A percentile compares a stretch with the other conserved stretches of the same genome.
These are phyloP conservation scores for Ogataea pignaliae DNA, from an alignment of 805 yeast species.

Conservation along the genomic window DNA sequence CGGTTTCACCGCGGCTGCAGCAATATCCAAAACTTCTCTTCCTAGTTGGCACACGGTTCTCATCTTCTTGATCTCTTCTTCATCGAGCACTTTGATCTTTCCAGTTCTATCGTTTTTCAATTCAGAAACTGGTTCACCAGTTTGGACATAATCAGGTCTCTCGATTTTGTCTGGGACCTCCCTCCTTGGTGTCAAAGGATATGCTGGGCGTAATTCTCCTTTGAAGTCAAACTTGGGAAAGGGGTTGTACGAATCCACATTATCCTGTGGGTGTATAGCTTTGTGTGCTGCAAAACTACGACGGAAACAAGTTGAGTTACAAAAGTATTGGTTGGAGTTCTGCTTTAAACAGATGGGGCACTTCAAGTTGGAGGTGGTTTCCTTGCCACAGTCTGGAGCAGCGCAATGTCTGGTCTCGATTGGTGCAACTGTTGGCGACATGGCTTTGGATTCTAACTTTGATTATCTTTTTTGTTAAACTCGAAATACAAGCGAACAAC, in stretches of 20 bases:
- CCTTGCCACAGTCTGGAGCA: slow-evolving; percentile 82
- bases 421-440: background rate
- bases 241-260: slow-evolving; percentile 70
- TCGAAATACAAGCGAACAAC: too few species aligned
- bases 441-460: background rate
- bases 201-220: slow-evolving; percentile 71
- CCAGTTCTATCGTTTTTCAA: slow-evolving; percentile 64
- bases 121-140: slow-evolving; percentile 79
- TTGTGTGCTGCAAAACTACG: slow-evolving; percentile 71
- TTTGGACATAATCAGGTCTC: slow-evolving; percentile 76
- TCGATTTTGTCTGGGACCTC: slow-evolving; percentile 65
- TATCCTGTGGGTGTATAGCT: slow-evolving; percentile 61
- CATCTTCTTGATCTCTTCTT: slow-evolving; percentile 69
- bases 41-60: slow-evolving; percentile 72
- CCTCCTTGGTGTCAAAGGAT: slow-evolving; percentile 76
- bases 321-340: slow-evolving; percentile 60
- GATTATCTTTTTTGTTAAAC: too few species aligned
- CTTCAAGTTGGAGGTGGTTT: slow-evolving; percentile 67
- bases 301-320: slow-evolving; percentile 81
- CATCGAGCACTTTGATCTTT: slow-evolving; percentile 57
- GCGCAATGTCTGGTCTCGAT: slow-evolving; percentile 42
- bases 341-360: slow-evolving; percentile 90
- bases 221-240: slow-evolving; percentile 74
- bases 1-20: slow-evolving; percentile 77
- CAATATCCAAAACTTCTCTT: slow-evolving; percentile 84